These are phyloP conservation scores for Ceratonia siliqua DNA, from an alignment of 306 rosid species.

Conservation along the genomic window DNA sequence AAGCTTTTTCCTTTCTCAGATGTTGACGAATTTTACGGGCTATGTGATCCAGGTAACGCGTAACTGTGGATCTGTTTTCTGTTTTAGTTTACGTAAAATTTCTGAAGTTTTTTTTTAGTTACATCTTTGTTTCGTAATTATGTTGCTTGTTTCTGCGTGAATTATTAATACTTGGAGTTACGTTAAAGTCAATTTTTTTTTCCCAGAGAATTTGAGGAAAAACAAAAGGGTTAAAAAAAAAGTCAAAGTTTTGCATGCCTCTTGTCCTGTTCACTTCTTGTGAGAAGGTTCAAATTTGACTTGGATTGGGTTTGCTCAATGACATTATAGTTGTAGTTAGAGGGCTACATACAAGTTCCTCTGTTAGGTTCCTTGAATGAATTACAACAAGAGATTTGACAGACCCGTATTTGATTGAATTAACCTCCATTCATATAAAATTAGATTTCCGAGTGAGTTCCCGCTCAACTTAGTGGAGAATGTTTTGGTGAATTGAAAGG, in stretches of 20 bases:
- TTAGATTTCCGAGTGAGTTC: not conserved
- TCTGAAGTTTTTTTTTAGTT: not conserved
- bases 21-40: constrained; percentile 87
- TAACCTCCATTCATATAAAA: not conserved
- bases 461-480: not conserved
- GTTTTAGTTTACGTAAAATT: not conserved
- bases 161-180: constrained; percentile 27
- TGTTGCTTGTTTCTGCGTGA: constrained; percentile 21
- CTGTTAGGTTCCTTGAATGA: not conserved
- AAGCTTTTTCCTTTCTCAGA: constrained; percentile 51
- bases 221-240: not conserved
- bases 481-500: not conserved
- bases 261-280: constrained; percentile 2
- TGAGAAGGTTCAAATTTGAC: constrained; percentile 20
- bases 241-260: constrained; percentile 32
- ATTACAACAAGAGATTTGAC: not conserved
- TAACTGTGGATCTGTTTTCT: constrained; percentile 38
- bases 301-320: not conserved
- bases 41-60: constrained; percentile 87
- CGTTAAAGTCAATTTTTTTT: not conserved
- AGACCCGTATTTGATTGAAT: not conserved
- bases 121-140: not conserved
- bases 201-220: not conserved
- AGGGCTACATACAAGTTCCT: not conserved
- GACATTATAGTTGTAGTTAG: not conserved